Evolutionary conservation across 345 rosid species (phyloP).

Genomic region (Lumnitzera racemosa): DNA sequence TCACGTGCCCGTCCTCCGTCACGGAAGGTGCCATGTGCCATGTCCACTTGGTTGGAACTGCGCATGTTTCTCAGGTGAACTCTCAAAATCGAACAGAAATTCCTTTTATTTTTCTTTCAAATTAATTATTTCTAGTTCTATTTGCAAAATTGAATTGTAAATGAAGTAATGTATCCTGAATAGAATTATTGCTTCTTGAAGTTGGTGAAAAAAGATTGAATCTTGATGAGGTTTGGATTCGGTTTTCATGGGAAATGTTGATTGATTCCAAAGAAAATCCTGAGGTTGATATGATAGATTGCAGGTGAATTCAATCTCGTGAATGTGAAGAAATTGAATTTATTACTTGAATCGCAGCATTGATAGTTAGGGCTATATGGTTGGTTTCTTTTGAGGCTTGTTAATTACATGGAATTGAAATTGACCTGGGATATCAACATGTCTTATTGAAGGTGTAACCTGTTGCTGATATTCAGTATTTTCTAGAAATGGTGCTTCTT

Average conservation of each 20-base stretch:
- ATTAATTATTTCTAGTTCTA: too few relatives aligned
- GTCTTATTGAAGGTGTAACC: not conserved
- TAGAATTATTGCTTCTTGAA: too few relatives aligned
- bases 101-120: not conserved
- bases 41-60: conserved; percentile 84
- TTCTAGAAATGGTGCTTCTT: too few relatives aligned
- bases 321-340: not conserved
- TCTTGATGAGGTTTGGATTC: not conserved
- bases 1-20: conserved; percentile 60
- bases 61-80: conserved; percentile 84
- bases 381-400: too few relatives aligned
- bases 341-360: not conserved
- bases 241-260: too few relatives aligned
- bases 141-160: too few relatives aligned
- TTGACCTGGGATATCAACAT: not conserved
- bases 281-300: conserved; percentile 14
- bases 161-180: too few relatives aligned
- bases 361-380: too few relatives aligned
- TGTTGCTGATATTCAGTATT: not conserved
- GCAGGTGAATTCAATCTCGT: not conserved
- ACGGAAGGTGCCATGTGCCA: conserved; percentile 70
- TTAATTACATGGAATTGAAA: not conserved
- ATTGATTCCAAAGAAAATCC: not conserved
- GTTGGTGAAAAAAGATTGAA: not conserved
- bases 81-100: not conserved